Evolutionary conservation across 768 basidiomycete genomes (phyloP).

Genomic region (Hygrophorus russula): DNA sequence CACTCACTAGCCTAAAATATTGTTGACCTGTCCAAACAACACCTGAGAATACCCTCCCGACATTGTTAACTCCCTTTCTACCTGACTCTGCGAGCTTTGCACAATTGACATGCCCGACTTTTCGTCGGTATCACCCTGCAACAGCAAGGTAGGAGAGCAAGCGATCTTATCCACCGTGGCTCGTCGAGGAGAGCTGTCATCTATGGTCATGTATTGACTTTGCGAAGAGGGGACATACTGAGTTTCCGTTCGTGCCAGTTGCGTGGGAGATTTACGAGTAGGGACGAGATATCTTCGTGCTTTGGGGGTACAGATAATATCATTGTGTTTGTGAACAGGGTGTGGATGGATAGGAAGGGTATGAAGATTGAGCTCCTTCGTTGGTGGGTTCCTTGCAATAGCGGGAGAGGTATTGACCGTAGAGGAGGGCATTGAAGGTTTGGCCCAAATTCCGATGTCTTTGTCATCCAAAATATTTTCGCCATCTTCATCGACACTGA

Average conservation of each 20-base stretch:
- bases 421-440: conserved; percentile 25
- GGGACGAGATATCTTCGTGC: background rate
- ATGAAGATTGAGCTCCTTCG: too few relatives aligned
- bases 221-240: conserved; percentile 6
- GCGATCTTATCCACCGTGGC: background rate
- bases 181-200: background rate
- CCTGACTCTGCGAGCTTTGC: conserved; percentile 36
- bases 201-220: conserved; percentile 2
- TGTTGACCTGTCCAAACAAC: conserved; percentile 3
- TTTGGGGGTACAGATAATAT: background rate
- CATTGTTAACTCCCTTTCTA: conserved; percentile 24
- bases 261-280: background rate
- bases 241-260: background rate
- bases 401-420: conserved; percentile 14
- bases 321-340: too few relatives aligned
- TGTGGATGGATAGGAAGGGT: too few relatives aligned
- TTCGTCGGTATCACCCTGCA: background rate
- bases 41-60: conserved; percentile 6
- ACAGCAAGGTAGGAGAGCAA: background rate
- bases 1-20: background rate
- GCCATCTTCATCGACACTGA: too few relatives aligned
- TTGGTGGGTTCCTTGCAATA: too few relatives aligned
- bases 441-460: conserved; percentile 9
- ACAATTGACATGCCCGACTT: conserved; percentile 12
- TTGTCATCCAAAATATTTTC: too few relatives aligned